A percentile compares a stretch with the other conserved stretches of the same genome.
These are phyloP conservation scores for Yamadazyma atlantica DNA, from an alignment of 1,139 yeast species.

Conservation along the genomic window DNA sequence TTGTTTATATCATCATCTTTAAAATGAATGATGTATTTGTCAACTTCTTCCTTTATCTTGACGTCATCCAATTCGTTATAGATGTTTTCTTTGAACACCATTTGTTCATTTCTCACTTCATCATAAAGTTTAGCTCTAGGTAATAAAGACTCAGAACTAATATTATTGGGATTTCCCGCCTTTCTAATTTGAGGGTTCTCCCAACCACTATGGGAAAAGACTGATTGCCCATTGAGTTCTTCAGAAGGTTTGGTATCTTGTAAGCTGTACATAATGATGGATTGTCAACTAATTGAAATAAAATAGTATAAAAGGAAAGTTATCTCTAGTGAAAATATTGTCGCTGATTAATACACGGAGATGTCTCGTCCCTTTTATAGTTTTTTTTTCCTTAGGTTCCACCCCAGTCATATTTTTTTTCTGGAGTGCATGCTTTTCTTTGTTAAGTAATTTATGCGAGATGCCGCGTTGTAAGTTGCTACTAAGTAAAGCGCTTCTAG, in stretches of 20 bases:
- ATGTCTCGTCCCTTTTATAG: slow-evolving; percentile 2
- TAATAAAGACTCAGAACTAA: slow-evolving; percentile 16
- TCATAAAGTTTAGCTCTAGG: slow-evolving; percentile 18
- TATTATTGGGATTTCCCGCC: slow-evolving; percentile 14
- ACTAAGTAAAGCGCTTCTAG: too few species aligned
- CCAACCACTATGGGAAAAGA: slow-evolving; percentile 17
- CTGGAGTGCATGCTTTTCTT: not conserved
- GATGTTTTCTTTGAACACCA: slow-evolving; percentile 18
- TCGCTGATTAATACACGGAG: too few species aligned
- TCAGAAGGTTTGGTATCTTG: slow-evolving; percentile 10
- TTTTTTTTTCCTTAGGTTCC: not conserved
- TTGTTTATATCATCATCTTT: slow-evolving; percentile 20
- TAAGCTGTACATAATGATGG: slow-evolving; percentile 12
- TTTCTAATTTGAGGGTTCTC: slow-evolving; percentile 17
- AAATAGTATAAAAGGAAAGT: too few species aligned
- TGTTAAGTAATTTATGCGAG: too few species aligned
- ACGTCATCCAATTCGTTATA: slow-evolving; percentile 22
- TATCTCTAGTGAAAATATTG: too few species aligned
- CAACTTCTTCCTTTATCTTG: slow-evolving; percentile 23
- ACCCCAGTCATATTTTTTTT: not conserved
- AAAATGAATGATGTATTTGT: slow-evolving; percentile 22
- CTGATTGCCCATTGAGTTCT: slow-evolving; percentile 16
- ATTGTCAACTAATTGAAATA: too few species aligned
- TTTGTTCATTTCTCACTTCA: slow-evolving; percentile 15
- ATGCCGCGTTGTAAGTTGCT: slow-evolving; percentile 1